Evolutionary conservation across 331 rosid species (phyloP), one percentile per base, ranked within the genome.

Genomic region (Acacia pycnantha): DNA sequence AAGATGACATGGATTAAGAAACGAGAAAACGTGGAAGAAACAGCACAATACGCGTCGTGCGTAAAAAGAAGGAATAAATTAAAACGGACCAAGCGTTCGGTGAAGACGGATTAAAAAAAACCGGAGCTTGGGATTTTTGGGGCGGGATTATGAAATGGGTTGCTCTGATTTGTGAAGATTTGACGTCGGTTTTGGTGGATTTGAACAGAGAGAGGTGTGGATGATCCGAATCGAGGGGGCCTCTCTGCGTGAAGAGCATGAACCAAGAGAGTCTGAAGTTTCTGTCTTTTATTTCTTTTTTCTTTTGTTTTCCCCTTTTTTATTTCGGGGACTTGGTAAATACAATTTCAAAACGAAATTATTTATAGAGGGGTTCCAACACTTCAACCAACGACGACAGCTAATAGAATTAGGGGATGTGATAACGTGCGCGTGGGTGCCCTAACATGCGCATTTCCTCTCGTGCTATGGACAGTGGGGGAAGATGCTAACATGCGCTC

Each of bases 161-260:
- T n/a, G 73, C 88, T 66, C 78, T 44, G 90, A 87, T 87, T 90
- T 41, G 77, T 40, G 79, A 76, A 56, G 72, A 86, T 80, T 88
- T 56, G 91, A 94, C 92, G 97, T 91, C 84, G 92, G 96, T 83
- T 87, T 79, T 75, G 90, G 65, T 51, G 87, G 90, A 90, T 84
- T 89, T 84, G 82, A 29, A 76, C 79, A 66, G 82, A 77, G 82
- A 21, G 80, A 79, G 83, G 11, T 85, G 84, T 31, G 88, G 87
- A 73, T 82, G 87, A 91, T 93, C 97, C 86, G 90, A 92, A 94
- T 91, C 97, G 91, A 84, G 86, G 73, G 70, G 73, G 24, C 11
- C 62, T 53, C 66, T 29, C 87, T 88, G 87, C 87, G 90, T 89
- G 86, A 81, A 84, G 90, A 90, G 92, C 91, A 90, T 90, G 97